phyloP scores from a whole-genome alignment of 1,284 basidiomycete species.

The Melampsora larici-populina region DNA sequence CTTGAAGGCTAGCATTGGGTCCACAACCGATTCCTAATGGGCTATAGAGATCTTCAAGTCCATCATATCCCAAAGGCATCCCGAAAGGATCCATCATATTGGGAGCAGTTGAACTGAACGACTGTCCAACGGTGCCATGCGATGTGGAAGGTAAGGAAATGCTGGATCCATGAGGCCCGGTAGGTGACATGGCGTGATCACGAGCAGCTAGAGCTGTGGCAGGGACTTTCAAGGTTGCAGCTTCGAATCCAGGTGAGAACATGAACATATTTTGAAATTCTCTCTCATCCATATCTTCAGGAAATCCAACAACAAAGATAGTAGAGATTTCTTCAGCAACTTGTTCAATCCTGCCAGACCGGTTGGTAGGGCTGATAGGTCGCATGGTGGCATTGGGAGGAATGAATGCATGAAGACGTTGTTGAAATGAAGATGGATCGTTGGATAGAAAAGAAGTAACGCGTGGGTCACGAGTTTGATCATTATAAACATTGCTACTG shows the following conservation, averaged over 20 bases:
- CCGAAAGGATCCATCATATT: neutral
- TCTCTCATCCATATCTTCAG: slow-evolving; percentile 97
- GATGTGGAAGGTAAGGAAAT: neutral
- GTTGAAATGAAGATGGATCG: neutral
- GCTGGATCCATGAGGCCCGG: neutral
- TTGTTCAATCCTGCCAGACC: neutral
- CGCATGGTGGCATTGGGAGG: neutral
- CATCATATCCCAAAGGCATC: neutral
- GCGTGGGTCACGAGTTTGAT: neutral
- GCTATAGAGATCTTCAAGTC: neutral
- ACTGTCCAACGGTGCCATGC: no score
- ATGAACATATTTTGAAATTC: slow-evolving; percentile 99
- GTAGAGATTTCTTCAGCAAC: slow-evolving; percentile 82
- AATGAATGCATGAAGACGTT: neutral
- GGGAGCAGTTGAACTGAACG: no score
- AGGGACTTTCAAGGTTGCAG: slow-evolving; percentile 94
- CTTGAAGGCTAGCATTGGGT: neutral
- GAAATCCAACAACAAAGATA: slow-evolving; percentile 97
- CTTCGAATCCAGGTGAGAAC: slow-evolving; percentile 91
- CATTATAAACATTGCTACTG: neutral
- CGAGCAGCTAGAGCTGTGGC: slow-evolving; percentile 71
- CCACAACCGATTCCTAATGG: neutral
- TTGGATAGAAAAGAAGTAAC: neutral
- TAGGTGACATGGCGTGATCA: slow-evolving; percentile 21
- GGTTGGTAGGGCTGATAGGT: neutral